These are phyloP conservation scores for Arthrobotrys pseudoclavata DNA, from an alignment of 2,329 filamentous ascomycete genomes.

Conservation along the genomic window DNA sequence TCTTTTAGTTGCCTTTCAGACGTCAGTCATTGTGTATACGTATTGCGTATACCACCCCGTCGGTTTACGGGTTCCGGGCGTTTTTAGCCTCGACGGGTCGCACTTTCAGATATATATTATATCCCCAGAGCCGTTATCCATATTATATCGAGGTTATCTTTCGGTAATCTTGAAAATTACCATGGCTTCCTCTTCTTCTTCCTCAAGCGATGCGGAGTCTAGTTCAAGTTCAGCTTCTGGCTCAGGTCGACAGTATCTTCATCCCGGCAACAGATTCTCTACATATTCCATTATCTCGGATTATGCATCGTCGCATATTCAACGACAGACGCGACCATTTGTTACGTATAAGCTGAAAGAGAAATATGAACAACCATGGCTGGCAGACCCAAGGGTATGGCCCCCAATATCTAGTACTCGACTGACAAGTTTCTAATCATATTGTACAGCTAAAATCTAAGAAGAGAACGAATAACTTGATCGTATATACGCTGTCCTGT, in stretches of 20 bases:
- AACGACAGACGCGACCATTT: constrained; percentile 37
- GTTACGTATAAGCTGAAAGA: constrained; percentile 43
- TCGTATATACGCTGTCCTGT: constrained; percentile 13
- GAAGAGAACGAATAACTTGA: constrained; percentile 28
- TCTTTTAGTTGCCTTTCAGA: too few species aligned
- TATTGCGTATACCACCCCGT: too few species aligned
- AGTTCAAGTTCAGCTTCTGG: constrained; percentile 20
- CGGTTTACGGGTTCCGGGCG: neutral
- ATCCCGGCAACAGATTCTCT: constrained; percentile 15
- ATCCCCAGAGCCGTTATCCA: neutral
- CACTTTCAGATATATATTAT: constrained; percentile 4
- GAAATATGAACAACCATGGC: constrained; percentile 42
- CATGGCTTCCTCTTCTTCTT: constrained; percentile 32
- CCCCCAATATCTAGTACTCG: neutral
- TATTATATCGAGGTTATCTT: neutral
- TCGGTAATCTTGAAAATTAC: neutral
- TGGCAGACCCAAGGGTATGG: constrained; percentile 41
- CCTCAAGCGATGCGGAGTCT: neutral
- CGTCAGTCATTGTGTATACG: neutral
- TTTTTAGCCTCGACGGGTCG: neutral
- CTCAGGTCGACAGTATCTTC: neutral
- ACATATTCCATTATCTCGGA: constrained; percentile 46
- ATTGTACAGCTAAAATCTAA: constrained; percentile 36
- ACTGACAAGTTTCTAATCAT: neutral
- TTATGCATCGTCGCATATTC: constrained; percentile 41